Evolutionary conservation across 345 rosid species (phyloP), one percentile per base, ranked within the genome.

Genomic region (Heritiera fomes): DNA sequence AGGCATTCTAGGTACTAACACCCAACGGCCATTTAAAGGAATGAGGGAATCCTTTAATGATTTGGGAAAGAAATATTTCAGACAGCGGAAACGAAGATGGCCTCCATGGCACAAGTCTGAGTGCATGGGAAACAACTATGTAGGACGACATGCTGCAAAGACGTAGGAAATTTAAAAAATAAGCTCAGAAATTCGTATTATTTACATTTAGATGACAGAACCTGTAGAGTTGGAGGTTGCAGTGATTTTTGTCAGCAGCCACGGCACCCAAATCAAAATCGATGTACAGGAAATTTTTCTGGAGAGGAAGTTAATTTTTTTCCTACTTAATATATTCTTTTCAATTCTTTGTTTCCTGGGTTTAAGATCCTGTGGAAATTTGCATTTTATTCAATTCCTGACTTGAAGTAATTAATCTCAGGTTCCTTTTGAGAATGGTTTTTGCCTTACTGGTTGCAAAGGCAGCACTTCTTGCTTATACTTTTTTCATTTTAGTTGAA

Each of bases 321-420:
- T 76, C 76, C 75, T 66, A 79, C 58, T 75, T 83, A 56, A 83
- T 89, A 88, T 84, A 87, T 81, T 86, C 82, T 73, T 82, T 74
- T 76, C 84, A 77, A 89, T 93, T 90, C 90, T 87, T 93, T 86
- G 77, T 77, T 75, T 71, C 41, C 52, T 52, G 70, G 78, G 69
- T 75, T 75, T 14, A 61, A 45, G 23, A 30, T 43, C 78, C 78
- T 28, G 58, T 60, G 56, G 41, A 61, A 75, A 74, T n/a, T 30
- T 46, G 55, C 13, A 59, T 23, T 75, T 46, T 49, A 60, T 60
- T 60, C 53, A 7, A 59, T 45, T 75, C 1, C 14, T 49, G 38
- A 61, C 34, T 38, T n/a, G 50, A 61, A 60, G 38, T 43, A 46
- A 61, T 75, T 13, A 56, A 18, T 23, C 56, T 60, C 56, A 45